Percentiles rank a stretch among this genome's conserved stretches.
These are phyloP conservation scores for Neurospora sp. DNA, from an alignment of 495 filamentous ascomycete genomes.

Conservation along the genomic window DNA sequence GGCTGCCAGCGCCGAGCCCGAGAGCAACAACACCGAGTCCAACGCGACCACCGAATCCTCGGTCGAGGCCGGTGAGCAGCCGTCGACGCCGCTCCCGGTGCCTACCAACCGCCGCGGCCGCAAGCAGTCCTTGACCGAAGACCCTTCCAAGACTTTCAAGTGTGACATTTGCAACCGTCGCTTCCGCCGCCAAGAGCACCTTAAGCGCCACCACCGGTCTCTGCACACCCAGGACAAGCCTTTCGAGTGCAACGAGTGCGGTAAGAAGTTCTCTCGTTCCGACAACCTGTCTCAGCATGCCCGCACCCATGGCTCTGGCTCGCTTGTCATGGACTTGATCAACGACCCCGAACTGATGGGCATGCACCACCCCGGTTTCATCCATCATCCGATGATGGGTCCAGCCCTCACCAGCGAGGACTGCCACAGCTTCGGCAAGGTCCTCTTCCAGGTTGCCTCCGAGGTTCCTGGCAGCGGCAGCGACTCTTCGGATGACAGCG, in stretches of 20 bases:
- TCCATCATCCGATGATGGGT: conserved; percentile 14
- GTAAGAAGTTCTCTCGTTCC: conserved; percentile 97
- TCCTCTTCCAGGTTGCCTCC: conserved; percentile 67
- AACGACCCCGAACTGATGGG: conserved; percentile 53
- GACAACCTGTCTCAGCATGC: conserved; percentile 97
- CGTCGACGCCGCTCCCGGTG: conserved; percentile 37
- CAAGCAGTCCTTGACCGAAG: conserved; percentile 97
- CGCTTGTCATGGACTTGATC: conserved; percentile 80
- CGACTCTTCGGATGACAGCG: conserved; percentile 45
- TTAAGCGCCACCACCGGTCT: conserved; percentile 97
- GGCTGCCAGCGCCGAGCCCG: conserved; percentile 5
- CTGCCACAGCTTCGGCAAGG: conserved; percentile 50
- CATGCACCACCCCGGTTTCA: conserved; percentile 9
- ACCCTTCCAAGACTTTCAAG: conserved; percentile 96
- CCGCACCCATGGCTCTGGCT: conserved; percentile 82
- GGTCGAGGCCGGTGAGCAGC: conserved; percentile 16
- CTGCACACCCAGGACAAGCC: conserved; percentile 98
- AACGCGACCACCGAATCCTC: conserved; percentile 18
- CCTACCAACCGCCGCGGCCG: conserved; percentile 87
- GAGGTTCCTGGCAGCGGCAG: conserved; percentile 51
- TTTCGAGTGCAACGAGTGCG: conserved; percentile 92
- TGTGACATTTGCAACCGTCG: conserved; percentile 92
- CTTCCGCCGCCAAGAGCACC: conserved; percentile 96
- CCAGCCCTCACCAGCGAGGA: conserved; percentile 41
- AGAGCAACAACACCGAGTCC: conserved; percentile 14